Evolutionary conservation across 2,329 filamentous ascomycete genomes (phyloP), one percentile per base, ranked within the genome.

Genomic region (Xylariales sp.): DNA sequence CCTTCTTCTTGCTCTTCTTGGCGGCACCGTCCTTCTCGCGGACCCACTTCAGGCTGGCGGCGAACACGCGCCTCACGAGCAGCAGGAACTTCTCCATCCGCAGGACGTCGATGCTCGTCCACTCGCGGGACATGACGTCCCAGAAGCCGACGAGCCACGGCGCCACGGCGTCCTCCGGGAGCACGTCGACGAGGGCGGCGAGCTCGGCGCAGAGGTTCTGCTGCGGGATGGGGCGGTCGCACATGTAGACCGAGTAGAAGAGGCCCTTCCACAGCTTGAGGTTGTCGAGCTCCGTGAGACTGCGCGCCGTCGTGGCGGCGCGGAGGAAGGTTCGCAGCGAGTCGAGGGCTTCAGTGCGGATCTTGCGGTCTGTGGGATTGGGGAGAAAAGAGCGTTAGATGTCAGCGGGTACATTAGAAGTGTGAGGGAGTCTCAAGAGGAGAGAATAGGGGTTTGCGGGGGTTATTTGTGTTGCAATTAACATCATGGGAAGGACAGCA

Each of bases 191-290:
- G 33, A 96, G 78, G 2, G 66, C 75, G 29, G 89, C 85, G 39
- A 97, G 83, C 45, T 90, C 83, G 48, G 73, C 67, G 50, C 86
- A 85, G 31, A 97, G 83, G 29, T 77, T 77, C 69, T 95, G 89
- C 69, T 96, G 91, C 3, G 86, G 83, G n/a, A 82, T 67, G 10
- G 89, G 83, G 33, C 89, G 86, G 70, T 96, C 90, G 61, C 84
- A 88, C 82, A 95, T 93, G 84, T 88, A 96, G 54, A 93, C 78
- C 55, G 83, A 84, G 72, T 89, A 96, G 70, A 93, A 96, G 15
- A 97, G 77, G 5, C 89, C 91, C 59, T 94, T 95, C 88, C 89
- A 95, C 48, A 97, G 76, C 68, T 95, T 95, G 43, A 91, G 71
- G 34, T 88, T 70, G 47, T 95, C 89, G 48, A 85, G 61, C 28